Evolutionary conservation across 169 alveolate genomes (phyloP), one percentile per base, ranked within the genome.

Genomic region (Ichthyophthirius multifiliis): DNA sequence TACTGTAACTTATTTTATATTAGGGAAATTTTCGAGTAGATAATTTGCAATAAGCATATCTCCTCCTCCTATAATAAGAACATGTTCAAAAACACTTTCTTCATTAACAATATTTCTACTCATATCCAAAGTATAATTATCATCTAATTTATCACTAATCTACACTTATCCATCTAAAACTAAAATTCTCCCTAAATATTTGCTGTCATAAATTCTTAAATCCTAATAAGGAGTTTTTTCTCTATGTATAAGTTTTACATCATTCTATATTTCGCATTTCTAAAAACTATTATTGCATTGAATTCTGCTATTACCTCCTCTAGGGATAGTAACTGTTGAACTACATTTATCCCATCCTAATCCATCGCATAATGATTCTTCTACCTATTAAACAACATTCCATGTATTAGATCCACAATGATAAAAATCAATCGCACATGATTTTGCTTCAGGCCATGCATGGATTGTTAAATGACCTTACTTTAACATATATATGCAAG

Each of bases 381-480:
- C 83, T 16, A 55, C 83, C 7, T 31, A 18, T 48, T 44, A 55
- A 0, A 76, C 43, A 10, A 23, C 27, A 4, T 23, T 31, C 78
- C 39, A 43, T 12, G 47, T 48, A 23, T 55, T 62, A 6, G 43
- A 31, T 13, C 75, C 55, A 20, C 75, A n/a, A 44, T 47, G 78
- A n/a, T 76, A 76, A 35, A 76, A 76, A 37, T 76, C 83, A 41
- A 76, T 48, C 23, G 83, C 83, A n/a, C 83, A 76, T 2, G 76
- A 30, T 10, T 76, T 34, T 2, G 63, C 31, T 63, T 76, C 83
- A 76, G 83, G 83, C 83, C 83, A 76, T 31, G 83, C 30, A 23
- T 76, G 83, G 15, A 76, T 76, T 9, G 76, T 62, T 20, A 76
- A 41, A 76, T 76, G 83, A 1, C 76, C 64, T 20, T 63, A 37